Evolutionary conservation across 805 yeast genomes (phyloP).

Genomic region (Candida xiaguanensis): DNA sequence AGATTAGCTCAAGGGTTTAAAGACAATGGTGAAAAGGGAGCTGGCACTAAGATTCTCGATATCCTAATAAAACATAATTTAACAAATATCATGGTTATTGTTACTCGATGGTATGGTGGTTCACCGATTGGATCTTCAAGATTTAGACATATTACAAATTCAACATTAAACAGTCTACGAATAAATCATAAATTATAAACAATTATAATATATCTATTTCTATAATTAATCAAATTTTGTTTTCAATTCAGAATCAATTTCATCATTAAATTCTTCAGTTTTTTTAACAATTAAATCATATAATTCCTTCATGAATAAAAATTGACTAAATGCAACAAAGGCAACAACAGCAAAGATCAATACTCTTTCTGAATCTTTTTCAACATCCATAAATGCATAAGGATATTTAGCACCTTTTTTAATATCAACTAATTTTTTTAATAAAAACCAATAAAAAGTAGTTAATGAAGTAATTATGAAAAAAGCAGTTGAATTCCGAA

Average conservation of each 20-base stretch:
- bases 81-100: slow-evolving; percentile 59
- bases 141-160: slow-evolving; percentile 52
- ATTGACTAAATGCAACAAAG: slow-evolving; percentile 26
- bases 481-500: slow-evolving; percentile 34
- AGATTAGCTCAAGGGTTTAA: slow-evolving; percentile 53
- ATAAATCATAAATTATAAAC: slow-evolving; percentile 6
- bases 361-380: slow-evolving; percentile 37
- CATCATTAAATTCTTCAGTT: slow-evolving; percentile 11
- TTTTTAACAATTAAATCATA: slow-evolving; percentile 17
- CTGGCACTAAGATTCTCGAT: slow-evolving; percentile 56
- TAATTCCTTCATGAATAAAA: slow-evolving; percentile 23
- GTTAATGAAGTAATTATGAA: slow-evolving; percentile 37
- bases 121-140: slow-evolving; percentile 67
- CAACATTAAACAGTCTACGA: slow-evolving; percentile 9
- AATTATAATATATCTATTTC: neutral
- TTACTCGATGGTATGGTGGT: slow-evolving; percentile 83
- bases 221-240: slow-evolving; percentile 6
- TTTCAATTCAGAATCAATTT: slow-evolving; percentile 10
- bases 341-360: slow-evolving; percentile 48
- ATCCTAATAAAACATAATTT: slow-evolving; percentile 48
- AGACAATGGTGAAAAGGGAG: slow-evolving; percentile 76
- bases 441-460: slow-evolving; percentile 49
- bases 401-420: slow-evolving; percentile 53
- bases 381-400: slow-evolving; percentile 63
- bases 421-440: slow-evolving; percentile 46